Base-by-base conservation (phyloP, 306 rosid genomes). In the Pterocarpus macrocarpus region DNA sequence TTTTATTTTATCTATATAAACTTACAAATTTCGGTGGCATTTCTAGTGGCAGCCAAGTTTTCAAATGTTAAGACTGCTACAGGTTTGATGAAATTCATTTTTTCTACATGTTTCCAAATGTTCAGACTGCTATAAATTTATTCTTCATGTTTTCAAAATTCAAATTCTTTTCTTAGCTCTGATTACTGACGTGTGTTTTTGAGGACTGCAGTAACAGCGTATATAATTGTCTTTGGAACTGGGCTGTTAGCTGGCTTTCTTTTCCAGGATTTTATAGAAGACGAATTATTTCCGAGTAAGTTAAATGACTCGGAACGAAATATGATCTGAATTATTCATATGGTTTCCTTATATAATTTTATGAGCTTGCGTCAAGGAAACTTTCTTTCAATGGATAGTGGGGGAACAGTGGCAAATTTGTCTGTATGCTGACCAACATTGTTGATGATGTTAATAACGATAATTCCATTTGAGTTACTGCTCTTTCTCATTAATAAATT, bases 1-100 rank as follows among this genome's bases (percentile, higher is more conserved):
- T 91, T 95, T 82, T 92, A 81, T 87, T 89, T 91, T 87, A 69
- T 90, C 82, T 95, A 86, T 64, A 80, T 95, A 85, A 95, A 95
- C 88, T 81, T 95, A 87, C 98, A 95, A 89, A 90, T 92, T 69
- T 73, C 92, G 0, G 30, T 84, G 53, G 97, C 97, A 47, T 95
- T 91, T 89, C 86, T 91, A 68, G 80, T 43, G 57, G 91, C 98
- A 69, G 76, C 91, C 52, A 47, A 87, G 81, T 95, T 95, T 87
- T 81, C 97, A 77, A 84, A 80, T 79, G 90, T 87, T 43, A 91
- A 85, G 85, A 92, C 94, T 66, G 89, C 98, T 80, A 75, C 95
- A 95, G 97, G 98, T 95, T 90, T 83, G 89, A 74, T 44, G 52
- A 36, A 43, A 66, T 55, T 55, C 9, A 17, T 55, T 55, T 55